A percentile compares a stretch with the other conserved stretches of the same genome.
Conservation (phyloP, 108 stramenopile species). For the Skeletonema costatum region DNA sequence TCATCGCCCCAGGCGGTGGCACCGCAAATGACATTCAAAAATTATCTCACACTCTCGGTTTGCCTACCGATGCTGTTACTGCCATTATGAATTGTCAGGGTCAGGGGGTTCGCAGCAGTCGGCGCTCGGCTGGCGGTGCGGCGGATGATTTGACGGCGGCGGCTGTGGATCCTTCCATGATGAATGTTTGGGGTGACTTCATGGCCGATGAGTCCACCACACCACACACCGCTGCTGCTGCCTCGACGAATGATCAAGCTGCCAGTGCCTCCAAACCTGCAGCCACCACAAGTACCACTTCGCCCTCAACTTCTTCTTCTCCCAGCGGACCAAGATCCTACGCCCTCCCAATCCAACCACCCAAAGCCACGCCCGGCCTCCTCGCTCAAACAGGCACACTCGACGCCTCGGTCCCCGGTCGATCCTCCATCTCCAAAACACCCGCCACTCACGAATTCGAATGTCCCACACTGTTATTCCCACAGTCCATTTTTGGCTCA, state of each 20-base stretch:
- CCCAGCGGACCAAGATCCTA: slow-evolving; percentile 32
- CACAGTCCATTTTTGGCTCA: slow-evolving; percentile 26
- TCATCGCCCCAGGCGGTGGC: slow-evolving; percentile 12
- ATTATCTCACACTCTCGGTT: slow-evolving; percentile 16
- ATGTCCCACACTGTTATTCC: slow-evolving; percentile 58
- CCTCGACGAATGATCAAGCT: slow-evolving; percentile 6
- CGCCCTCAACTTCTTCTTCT: not conserved
- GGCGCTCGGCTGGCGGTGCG: slow-evolving; percentile 1
- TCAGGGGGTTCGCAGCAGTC: slow-evolving; percentile 53
- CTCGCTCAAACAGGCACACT: slow-evolving; percentile 87
- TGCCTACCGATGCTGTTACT: slow-evolving; percentile 59
- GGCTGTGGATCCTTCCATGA: slow-evolving; percentile 46
- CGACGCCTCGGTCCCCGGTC: slow-evolving; percentile 58
- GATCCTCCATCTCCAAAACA: slow-evolving; percentile 26
- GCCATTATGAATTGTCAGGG: slow-evolving; percentile 80
- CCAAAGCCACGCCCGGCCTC: slow-evolving; percentile 33
- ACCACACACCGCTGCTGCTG: not conserved
- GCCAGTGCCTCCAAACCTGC: slow-evolving; percentile 4
- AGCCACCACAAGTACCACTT: not conserved
- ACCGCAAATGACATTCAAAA: not conserved
- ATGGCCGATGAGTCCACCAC: slow-evolving; percentile 72
- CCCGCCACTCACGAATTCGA: slow-evolving; percentile 44
- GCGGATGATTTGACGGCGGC: slow-evolving; percentile 16
- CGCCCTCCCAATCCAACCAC: slow-evolving; percentile 32
- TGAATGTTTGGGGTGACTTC: slow-evolving; percentile 86